Percentiles rank a stretch among this genome's conserved stretches.
These are phyloP conservation scores for Cladorrhinum sp. DNA, from an alignment of 2,329 filamentous ascomycete species.

Conservation along the genomic window DNA sequence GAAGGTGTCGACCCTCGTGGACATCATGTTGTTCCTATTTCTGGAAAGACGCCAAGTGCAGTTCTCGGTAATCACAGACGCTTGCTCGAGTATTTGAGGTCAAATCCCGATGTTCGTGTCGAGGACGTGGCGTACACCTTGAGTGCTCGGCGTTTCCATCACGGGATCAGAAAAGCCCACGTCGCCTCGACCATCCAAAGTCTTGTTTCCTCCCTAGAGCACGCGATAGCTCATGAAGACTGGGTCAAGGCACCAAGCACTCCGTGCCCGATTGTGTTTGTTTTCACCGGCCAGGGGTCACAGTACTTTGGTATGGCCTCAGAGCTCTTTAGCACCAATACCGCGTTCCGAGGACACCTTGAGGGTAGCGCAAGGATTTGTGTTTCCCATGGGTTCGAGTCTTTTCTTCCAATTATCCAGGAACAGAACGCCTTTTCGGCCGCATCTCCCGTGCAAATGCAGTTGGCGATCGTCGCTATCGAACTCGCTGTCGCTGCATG, in stretches of 20 bases:
- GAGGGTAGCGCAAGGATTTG: constrained; percentile 54
- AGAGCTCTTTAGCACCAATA: constrained; percentile 43
- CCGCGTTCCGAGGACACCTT: constrained; percentile 48
- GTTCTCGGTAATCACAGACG: neutral
- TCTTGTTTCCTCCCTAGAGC: neutral
- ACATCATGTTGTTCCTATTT: constrained; percentile 5
- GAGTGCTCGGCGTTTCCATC: constrained; percentile 19
- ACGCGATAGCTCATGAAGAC: neutral
- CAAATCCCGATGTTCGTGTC: neutral
- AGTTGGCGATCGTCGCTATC: constrained; percentile 50
- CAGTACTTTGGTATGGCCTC: constrained; percentile 48
- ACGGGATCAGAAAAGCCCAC: neutral
- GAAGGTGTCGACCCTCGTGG: constrained; percentile 3
- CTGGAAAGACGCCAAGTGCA: constrained; percentile 2
- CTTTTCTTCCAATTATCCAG: constrained; percentile 49
- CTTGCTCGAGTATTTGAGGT: constrained; percentile 3
- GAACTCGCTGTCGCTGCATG: constrained; percentile 55
- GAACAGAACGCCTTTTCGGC: constrained; percentile 40
- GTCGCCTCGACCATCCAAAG: neutral
- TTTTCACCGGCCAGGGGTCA: constrained; percentile 56
- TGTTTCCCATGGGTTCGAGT: constrained; percentile 49
- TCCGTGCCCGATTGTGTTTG: constrained; percentile 40
- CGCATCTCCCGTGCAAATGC: constrained; percentile 48
- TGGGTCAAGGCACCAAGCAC: neutral
- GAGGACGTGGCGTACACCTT: constrained; percentile 18